Percentiles rank a stretch among this genome's conserved stretches.
Evolutionary conservation across 129 eudicot species (phyloP).

Genomic region (Centrapalus pauciflorus): DNA sequence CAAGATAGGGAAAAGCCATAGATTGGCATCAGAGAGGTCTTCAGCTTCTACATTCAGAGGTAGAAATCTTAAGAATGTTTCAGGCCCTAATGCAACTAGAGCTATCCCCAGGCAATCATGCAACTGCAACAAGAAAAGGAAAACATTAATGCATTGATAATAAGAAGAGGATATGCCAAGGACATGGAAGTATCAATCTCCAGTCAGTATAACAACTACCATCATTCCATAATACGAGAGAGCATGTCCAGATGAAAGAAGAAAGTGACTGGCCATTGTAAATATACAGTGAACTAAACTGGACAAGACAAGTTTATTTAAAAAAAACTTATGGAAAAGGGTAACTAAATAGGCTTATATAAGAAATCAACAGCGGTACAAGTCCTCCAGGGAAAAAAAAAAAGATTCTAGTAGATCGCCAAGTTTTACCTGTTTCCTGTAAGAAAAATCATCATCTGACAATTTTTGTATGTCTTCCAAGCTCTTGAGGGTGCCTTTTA

Average conservation of each 20-base stretch:
- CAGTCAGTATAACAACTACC: not conserved
- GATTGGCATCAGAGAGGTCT: slow-evolving; percentile 60
- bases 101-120: slow-evolving; percentile 90
- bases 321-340: not conserved
- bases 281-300: not conserved
- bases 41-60: slow-evolving; percentile 69
- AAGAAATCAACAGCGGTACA: not conserved
- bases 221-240: not conserved
- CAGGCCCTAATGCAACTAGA: slow-evolving; percentile 91
- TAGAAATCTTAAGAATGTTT: slow-evolving; percentile 51
- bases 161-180: not conserved
- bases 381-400: not conserved
- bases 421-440: slow-evolving; percentile 68
- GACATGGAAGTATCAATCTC: not conserved
- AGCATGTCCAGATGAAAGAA: not conserved
- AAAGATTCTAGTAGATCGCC: not conserved
- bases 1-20: slow-evolving; percentile 91
- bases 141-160: not conserved
- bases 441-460: slow-evolving; percentile 79
- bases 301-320: not conserved
- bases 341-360: not conserved
- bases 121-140: slow-evolving; percentile 43
- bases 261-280: not conserved
- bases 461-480: slow-evolving; percentile 80
- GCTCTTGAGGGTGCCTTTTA: slow-evolving; percentile 56